phyloP scores from a whole-genome alignment of 2,329 filamentous ascomycete species.

The Colletotrichum chrysophilum region DNA sequence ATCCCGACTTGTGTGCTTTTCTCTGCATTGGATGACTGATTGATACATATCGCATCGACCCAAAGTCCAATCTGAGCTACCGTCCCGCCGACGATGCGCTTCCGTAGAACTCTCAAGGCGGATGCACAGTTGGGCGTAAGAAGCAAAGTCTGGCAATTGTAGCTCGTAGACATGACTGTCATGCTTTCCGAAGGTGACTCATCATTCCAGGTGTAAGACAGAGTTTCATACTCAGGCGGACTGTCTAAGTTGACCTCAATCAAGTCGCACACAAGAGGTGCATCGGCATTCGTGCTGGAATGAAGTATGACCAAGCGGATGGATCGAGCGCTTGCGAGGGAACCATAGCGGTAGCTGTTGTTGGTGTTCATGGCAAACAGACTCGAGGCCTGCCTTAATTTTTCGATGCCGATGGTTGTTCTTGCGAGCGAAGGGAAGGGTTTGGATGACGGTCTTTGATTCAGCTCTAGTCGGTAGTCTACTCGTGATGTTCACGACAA shows the following conservation, averaged over 20 bases:
- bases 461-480: not conserved
- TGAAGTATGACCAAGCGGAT: not conserved
- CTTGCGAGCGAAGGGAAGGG: not conserved
- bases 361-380: not conserved
- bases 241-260: not conserved
- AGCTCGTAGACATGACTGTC: not conserved
- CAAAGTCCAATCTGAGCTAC: not conserved
- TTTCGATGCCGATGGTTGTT: not conserved
- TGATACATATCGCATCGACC: not conserved
- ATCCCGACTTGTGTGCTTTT: not conserved
- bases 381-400: not conserved
- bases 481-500: not conserved
- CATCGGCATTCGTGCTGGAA: not conserved
- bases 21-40: not conserved
- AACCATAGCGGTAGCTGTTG: not conserved
- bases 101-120: not conserved
- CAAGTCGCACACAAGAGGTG: not conserved
- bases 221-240: not conserved
- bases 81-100: not conserved
- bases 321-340: not conserved
- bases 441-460: not conserved
- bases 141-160: not conserved
- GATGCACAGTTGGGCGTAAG: not conserved
- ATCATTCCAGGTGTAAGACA: not conserved
- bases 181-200: not conserved